Evolutionary conservation across 2,329 filamentous ascomycete genomes (phyloP).

Genomic region (Fusarium sororula): DNA sequence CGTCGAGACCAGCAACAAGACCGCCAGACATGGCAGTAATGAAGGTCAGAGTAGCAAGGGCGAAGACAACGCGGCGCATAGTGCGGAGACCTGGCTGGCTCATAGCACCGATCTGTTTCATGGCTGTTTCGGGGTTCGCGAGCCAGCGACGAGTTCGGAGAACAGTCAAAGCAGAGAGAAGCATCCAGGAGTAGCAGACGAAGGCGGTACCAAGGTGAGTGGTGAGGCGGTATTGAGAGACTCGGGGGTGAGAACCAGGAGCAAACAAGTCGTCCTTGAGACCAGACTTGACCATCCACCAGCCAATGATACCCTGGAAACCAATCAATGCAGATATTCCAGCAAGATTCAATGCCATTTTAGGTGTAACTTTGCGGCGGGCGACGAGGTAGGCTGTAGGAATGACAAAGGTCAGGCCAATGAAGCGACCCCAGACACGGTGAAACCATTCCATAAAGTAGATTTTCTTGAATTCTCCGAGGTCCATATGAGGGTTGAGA

Average conservation of each 20-base stretch:
- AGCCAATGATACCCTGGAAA: conserved; percentile 93
- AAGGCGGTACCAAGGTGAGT: conserved; percentile 92
- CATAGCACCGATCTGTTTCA: conserved; percentile 69
- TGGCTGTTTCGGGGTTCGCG: conserved; percentile 69
- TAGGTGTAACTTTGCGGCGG: conserved; percentile 77
- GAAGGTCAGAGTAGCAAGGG: conserved; percentile 81
- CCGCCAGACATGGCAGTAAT: conserved; percentile 92
- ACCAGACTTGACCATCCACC: conserved; percentile 99
- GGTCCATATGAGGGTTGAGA: conserved; percentile 91
- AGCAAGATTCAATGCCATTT: conserved; percentile 79
- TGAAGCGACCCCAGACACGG: conserved; percentile 90
- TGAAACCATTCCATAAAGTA: conserved; percentile 99
- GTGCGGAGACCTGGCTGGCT: conserved; percentile 72
- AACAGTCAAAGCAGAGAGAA: conserved; percentile 86
- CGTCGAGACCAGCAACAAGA: conserved; percentile 93
- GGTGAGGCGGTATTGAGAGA: conserved; percentile 92
- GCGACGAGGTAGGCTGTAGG: conserved; percentile 90
- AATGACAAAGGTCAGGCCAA: conserved; percentile 88
- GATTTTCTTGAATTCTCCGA: conserved; percentile 96
- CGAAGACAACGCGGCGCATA: conserved; percentile 78
- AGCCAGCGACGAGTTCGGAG: conserved; percentile 80
- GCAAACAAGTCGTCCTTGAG: conserved; percentile 96
- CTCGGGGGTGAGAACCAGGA: conserved; percentile 87
- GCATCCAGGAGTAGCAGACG: conserved; percentile 92
- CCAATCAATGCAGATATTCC: conserved; percentile 92